Evolutionary conservation across 2,329 filamentous ascomycete species (phyloP).

Genomic region (Pseudogymnoascus sp.): DNA sequence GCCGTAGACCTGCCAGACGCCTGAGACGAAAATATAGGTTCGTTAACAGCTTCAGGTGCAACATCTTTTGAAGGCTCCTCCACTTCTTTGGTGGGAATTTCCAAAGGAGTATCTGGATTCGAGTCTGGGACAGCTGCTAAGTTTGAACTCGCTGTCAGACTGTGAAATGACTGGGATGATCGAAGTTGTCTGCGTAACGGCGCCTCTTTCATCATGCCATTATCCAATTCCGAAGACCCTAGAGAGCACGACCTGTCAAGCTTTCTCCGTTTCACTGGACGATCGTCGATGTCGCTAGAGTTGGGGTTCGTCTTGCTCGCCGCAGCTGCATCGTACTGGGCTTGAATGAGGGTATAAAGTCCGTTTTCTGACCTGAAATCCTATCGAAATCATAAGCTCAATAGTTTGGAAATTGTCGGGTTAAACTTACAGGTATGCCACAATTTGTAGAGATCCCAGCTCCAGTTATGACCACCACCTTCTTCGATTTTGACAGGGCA

Average conservation of each 20-base stretch:
- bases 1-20: conserved; percentile 17
- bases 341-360: conserved; percentile 64
- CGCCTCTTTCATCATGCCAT: not conserved
- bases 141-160: not conserved
- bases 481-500: conserved; percentile 55
- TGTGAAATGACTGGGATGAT: not conserved
- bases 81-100: not conserved
- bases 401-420: not conserved
- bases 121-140: not conserved
- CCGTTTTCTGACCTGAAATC: conserved; percentile 68
- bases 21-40: conserved; percentile 14
- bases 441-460: conserved; percentile 71
- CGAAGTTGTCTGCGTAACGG: not conserved
- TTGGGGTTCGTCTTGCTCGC: conserved; percentile 29
- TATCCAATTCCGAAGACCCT: not conserved
- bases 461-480: conserved; percentile 65
- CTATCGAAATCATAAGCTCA: conserved; percentile 33
- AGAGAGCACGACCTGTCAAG: conserved; percentile 11
- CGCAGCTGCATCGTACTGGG: conserved; percentile 52
- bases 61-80: not conserved
- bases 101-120: not conserved
- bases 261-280: conserved; percentile 27
- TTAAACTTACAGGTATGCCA: conserved; percentile 57
- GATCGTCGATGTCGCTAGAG: conserved; percentile 28
- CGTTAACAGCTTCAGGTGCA: conserved; percentile 2